Conservation (phyloP, 306 rosid species). For the Lagenaria siceraria region DNA sequence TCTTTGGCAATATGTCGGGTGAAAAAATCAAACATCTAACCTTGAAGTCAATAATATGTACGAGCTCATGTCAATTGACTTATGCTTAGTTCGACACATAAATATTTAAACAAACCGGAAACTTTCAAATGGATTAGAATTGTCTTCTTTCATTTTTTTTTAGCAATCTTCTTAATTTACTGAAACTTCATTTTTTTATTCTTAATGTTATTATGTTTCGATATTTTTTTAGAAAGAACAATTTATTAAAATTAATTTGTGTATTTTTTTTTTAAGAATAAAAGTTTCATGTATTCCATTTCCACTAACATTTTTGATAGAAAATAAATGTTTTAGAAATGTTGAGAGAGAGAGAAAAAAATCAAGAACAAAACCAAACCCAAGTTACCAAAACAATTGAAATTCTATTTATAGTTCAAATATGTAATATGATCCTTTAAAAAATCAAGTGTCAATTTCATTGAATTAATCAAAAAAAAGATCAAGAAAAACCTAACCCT, state of each 20-base stretch:
- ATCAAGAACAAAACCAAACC: not conserved
- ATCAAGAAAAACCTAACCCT: not conserved
- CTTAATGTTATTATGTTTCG: not conserved
- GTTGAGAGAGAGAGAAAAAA: not conserved
- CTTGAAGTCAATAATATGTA: no score
- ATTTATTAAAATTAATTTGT: no score
- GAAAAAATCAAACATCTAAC: no score
- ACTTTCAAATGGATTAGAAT: not conserved
- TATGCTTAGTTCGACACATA: no score
- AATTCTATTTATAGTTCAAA: not conserved
- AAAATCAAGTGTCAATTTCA: not conserved
- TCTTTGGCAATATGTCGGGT: no score
- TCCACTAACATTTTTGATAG: not conserved
- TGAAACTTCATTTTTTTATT: not conserved
- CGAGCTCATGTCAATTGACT: no score
- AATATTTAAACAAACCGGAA: no score
- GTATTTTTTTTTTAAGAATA: no score
- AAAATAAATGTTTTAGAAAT: no score
- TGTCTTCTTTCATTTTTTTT: no score
- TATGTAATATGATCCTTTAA: not conserved
- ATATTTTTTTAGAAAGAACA: not conserved
- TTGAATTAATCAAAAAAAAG: not conserved
- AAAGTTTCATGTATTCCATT: no score
- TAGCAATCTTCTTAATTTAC: no score
- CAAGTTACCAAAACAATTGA: not conserved